Conservation (phyloP, 2,329 filamentous ascomycete genomes). For the Polychaeton citri region DNA sequence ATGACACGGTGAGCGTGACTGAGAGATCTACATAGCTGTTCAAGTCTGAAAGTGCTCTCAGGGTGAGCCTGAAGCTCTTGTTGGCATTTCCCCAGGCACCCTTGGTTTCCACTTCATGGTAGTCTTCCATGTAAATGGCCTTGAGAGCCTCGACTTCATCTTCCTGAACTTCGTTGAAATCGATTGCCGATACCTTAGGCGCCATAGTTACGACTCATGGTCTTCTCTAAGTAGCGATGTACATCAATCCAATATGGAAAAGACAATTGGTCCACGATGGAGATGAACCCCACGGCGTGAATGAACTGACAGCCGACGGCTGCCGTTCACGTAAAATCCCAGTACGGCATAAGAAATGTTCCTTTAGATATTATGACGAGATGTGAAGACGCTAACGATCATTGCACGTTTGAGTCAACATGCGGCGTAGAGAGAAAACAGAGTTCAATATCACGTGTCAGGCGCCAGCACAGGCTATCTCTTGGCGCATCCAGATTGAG, state of each 20-base stretch:
- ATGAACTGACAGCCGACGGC: neutral
- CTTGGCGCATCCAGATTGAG: neutral
- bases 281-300: neutral
- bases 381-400: too few species aligned
- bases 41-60: slow-evolving; percentile 60
- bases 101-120: slow-evolving; percentile 56
- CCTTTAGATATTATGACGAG: too few species aligned
- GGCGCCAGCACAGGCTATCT: neutral
- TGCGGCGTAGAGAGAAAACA: too few species aligned
- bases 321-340: neutral
- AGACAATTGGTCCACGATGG: neutral
- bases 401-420: too few species aligned
- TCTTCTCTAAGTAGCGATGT: neutral
- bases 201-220: neutral
- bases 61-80: slow-evolving; percentile 65
- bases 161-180: slow-evolving; percentile 74
- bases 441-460: neutral
- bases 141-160: slow-evolving; percentile 77
- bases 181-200: slow-evolving; percentile 25
- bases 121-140: slow-evolving; percentile 85
- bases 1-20: slow-evolving; percentile 76
- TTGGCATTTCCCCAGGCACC: slow-evolving; percentile 78
- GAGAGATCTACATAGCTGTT: slow-evolving; percentile 59
- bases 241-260: neutral
- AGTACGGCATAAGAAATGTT: neutral